Percentiles rank a stretch among this genome's conserved stretches.
These are phyloP conservation scores for Royoungia palumana DNA, from an alignment of 768 basidiomycete genomes.

Conservation along the genomic window DNA sequence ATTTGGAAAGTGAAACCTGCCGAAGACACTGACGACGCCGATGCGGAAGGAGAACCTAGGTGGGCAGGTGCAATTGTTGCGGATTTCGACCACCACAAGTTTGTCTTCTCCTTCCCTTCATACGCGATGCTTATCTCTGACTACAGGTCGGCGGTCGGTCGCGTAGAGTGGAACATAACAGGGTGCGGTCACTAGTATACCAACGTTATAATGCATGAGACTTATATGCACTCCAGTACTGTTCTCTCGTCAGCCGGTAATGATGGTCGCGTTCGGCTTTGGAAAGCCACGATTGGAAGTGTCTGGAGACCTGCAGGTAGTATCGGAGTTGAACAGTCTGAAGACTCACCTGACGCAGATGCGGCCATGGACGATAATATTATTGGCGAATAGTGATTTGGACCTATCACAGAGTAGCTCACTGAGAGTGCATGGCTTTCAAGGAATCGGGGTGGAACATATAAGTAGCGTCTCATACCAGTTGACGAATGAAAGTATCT, in stretches of 20 bases:
- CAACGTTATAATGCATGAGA: not conserved
- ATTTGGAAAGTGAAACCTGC: slow-evolving; percentile 83
- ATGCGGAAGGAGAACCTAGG: slow-evolving; percentile 39
- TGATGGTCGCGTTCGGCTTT: slow-evolving; percentile 76
- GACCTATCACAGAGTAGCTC: not conserved
- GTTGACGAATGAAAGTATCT: not conserved
- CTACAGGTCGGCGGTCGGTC: slow-evolving; percentile 65
- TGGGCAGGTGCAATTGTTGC: slow-evolving; percentile 80
- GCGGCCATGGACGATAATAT: slow-evolving; percentile 43
- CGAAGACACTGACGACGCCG: slow-evolving; percentile 42
- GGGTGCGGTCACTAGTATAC: slow-evolving; percentile 49
- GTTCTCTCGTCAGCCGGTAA: slow-evolving; percentile 82
- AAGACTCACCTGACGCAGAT: slow-evolving; percentile 44
- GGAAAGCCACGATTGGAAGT: slow-evolving; percentile 81
- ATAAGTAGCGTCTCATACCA: not conserved
- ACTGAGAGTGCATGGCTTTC: not conserved
- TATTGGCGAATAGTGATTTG: slow-evolving; percentile 30
- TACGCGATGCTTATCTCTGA: slow-evolving; percentile 3
- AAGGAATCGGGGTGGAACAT: not conserved
- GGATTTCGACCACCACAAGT: slow-evolving; percentile 88
- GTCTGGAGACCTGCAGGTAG: slow-evolving; percentile 85
- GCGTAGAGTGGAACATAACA: slow-evolving; percentile 94
- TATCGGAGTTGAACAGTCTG: slow-evolving; percentile 75
- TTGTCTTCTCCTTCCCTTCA: not conserved
- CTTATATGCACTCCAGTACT: slow-evolving; percentile 47